phyloP scores from a whole-genome alignment of 140 eudicot genomes.

The Anethum foeniculum region DNA sequence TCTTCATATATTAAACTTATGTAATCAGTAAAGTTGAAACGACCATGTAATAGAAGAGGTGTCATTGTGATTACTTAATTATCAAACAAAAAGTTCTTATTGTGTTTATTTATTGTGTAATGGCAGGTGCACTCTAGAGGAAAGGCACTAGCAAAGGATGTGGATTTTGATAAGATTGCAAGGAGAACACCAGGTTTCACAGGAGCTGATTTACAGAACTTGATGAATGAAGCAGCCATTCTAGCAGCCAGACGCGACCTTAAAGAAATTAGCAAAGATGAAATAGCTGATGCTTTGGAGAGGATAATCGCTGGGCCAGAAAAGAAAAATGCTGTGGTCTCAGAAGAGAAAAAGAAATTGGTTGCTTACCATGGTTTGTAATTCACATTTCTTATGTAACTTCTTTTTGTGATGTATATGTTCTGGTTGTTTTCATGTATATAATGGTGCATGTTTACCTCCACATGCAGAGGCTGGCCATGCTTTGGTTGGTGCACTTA shows the following conservation, averaged over 20 bases:
- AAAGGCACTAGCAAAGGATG: constrained; percentile 86
- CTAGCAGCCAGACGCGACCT: constrained; percentile 96
- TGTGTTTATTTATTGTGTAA: background rate
- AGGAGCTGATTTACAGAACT: constrained; percentile 88
- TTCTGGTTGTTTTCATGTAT: background rate
- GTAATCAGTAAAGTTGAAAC: background rate
- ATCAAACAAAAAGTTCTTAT: background rate
- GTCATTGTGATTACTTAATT: background rate
- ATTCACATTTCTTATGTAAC: background rate
- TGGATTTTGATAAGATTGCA: constrained; percentile 83
- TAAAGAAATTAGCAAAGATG: constrained; percentile 94
- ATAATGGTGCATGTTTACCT: background rate
- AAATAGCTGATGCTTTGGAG: constrained; percentile 88
- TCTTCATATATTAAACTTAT: background rate
- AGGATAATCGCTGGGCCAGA: constrained; percentile 95
- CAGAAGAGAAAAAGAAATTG: constrained; percentile 87
- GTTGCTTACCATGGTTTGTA: constrained; percentile 86
- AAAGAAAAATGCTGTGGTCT: constrained; percentile 91
- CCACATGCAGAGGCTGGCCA: constrained; percentile 90
- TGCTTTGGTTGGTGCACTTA: constrained; percentile 94
- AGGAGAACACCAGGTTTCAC: constrained; percentile 94
- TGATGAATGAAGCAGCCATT: constrained; percentile 97
- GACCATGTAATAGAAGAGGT: background rate
- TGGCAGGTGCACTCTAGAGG: constrained; percentile 93
- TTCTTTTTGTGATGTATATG: background rate